Conservation (phyloP, 2,329 filamentous ascomycete genomes). For the Apiospora hydei region DNA sequence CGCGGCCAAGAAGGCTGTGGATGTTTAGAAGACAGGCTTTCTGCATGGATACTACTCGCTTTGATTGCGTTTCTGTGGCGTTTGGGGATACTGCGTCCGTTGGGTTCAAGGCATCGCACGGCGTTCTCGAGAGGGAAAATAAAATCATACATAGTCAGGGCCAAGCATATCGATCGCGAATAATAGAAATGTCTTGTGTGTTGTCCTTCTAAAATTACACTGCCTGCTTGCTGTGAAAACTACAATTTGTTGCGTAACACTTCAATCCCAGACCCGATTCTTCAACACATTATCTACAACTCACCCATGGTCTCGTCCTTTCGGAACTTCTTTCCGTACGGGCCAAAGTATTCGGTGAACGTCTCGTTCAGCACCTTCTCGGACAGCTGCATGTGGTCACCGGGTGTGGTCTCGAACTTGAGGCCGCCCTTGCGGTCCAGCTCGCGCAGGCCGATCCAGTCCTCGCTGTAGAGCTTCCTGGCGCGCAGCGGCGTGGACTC, state of each 20-base stretch:
- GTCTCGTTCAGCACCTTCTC: conserved; percentile 70
- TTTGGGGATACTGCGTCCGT: conserved; percentile 24
- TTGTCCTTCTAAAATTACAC: conserved; percentile 6
- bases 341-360: conserved; percentile 73
- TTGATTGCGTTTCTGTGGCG: conserved; percentile 24
- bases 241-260: conserved; percentile 3
- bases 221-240: conserved; percentile 9
- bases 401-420: conserved; percentile 75
- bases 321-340: conserved; percentile 49
- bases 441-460: conserved; percentile 87
- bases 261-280: not conserved
- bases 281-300: conserved; percentile 40
- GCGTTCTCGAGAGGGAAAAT: conserved; percentile 27
- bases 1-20: conserved; percentile 59
- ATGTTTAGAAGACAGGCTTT: conserved; percentile 45
- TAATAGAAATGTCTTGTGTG: conserved; percentile 22
- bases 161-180: conserved; percentile 20
- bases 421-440: conserved; percentile 83
- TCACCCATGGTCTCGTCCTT: conserved; percentile 44
- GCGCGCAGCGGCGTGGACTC: conserved; percentile 72
- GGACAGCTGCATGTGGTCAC: conserved; percentile 83
- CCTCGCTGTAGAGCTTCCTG: conserved; percentile 79
- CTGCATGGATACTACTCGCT: conserved; percentile 12
- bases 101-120: conserved; percentile 26
- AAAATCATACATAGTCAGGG: conserved; percentile 20